A percentile compares a stretch with the other conserved stretches of the same genome.
Evolutionary conservation across 1,284 basidiomycete genomes (phyloP).

Genomic region (Sporisorium exsertum): DNA sequence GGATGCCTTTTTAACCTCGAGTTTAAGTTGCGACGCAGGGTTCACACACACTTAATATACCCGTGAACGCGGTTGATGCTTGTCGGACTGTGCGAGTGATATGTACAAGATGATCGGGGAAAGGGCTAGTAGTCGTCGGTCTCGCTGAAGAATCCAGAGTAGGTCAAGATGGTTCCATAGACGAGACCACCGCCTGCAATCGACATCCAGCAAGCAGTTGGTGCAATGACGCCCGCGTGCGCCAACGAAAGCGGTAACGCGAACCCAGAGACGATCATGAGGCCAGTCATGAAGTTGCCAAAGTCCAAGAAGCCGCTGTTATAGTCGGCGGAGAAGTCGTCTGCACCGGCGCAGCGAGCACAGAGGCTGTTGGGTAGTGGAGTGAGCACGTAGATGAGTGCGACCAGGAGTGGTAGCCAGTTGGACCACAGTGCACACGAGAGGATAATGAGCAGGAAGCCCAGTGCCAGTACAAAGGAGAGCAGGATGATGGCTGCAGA

Average conservation of each 20-base stretch:
- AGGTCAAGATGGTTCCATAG: constrained; percentile 80
- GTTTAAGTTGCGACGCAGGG: not conserved
- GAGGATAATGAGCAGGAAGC: constrained; percentile 96
- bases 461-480: constrained; percentile 94
- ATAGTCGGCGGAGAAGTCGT: constrained; percentile 74
- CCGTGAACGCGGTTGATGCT: constrained; percentile 13
- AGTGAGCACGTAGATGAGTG: constrained; percentile 92
- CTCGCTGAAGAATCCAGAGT: constrained; percentile 65
- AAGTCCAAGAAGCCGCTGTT: constrained; percentile 78
- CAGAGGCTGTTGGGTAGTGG: constrained; percentile 91
- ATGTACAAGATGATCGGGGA: constrained; percentile 26
- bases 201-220: constrained; percentile 90
- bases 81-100: constrained; percentile 4
- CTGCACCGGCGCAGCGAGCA: constrained; percentile 72
- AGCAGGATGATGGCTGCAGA: constrained; percentile 65
- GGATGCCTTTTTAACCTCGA: too few species aligned
- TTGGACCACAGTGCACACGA: constrained; percentile 96
- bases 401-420: constrained; percentile 96
- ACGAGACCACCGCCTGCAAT: constrained; percentile 92
- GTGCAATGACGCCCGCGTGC: constrained; percentile 87
- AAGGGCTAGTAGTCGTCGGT: constrained; percentile 50
- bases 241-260: constrained; percentile 91
- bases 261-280: constrained; percentile 88
- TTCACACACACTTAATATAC: constrained; percentile 9
- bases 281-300: constrained; percentile 91